Evolutionary conservation across 1,284 basidiomycete species (phyloP), one percentile per base, ranked within the genome.

Genomic region (Pyrrhoderma lamaoense): DNA sequence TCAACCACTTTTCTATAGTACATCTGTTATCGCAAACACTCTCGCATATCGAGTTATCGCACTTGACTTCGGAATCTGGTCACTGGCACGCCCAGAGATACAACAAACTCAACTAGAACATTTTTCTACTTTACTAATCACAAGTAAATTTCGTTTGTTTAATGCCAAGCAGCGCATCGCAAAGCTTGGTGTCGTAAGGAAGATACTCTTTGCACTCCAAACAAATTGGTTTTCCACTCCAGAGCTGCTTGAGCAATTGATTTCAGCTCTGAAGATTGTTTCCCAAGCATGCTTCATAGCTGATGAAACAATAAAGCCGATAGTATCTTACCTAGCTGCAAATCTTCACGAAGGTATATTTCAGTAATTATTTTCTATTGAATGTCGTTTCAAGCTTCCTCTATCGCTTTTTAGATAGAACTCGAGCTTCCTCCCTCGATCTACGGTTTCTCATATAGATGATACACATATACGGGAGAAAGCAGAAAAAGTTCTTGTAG

Each of bases 1-100:
- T 35, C 16, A 40, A 46, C 25, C 31, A 7, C 57, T 18, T 14
- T 38, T 4, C n/a, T 21, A 19, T 59, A 93, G 89, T 21, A 74
- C 79, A 52, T 93, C 93, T 1, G 87, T 85, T 0, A 75, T 97
- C 23, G 77, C 83, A 47, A 96, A 96, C 59, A 74, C 82, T 1
- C 74, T 87, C 1, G 90, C 90, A 2, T 96, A 95, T 62, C 78
- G 80, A 42, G 77, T 85, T 1, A 76, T 97, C 40, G 87, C 90
- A 0, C 78, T 97, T 2, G 91, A 96, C 62, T 90, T 96, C 59
- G 85, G 92, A 54, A 78, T 97, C 4, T 98, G 94, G 94, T 79
- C 89, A 0, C 76, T 69, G 22, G 82, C 89, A 0, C 69, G 73
- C 1, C 61, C 68, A 3, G 82, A 85, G 37, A 82, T 97, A 22